phyloP scores from a whole-genome alignment of 2,329 filamentous ascomycete genomes.

The Alternaria brassicae region DNA sequence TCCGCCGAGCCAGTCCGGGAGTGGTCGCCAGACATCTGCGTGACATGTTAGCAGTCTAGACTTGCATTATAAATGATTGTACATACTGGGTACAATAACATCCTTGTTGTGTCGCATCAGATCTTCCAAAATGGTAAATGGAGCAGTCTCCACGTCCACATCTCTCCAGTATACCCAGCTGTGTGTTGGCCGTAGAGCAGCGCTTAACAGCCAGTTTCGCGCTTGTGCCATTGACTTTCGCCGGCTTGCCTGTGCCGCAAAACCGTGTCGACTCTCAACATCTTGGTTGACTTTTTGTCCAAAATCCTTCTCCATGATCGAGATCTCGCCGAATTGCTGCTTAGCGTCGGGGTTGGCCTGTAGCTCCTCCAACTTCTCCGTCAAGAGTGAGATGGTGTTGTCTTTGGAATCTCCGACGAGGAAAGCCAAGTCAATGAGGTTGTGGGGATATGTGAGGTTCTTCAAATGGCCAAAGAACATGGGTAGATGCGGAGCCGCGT shows the following conservation, averaged over 20 bases:
- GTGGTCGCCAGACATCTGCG: conserved; percentile 88
- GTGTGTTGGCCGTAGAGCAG: conserved; percentile 90
- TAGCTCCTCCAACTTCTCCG: conserved; percentile 75
- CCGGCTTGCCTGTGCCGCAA: conserved; percentile 90
- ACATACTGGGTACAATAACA: conserved; percentile 90
- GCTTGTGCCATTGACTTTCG: conserved; percentile 98
- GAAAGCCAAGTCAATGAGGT: conserved; percentile 95
- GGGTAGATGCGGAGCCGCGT: conserved; percentile 86
- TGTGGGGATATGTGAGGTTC: conserved; percentile 97
- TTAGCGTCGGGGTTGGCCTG: conserved; percentile 81
- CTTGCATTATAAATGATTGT: not conserved
- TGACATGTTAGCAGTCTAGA: conserved; percentile 25
- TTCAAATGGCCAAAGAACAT: conserved; percentile 99
- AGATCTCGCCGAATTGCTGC: conserved; percentile 92
- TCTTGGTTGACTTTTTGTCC: conserved; percentile 98
- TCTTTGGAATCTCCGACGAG: conserved; percentile 98
- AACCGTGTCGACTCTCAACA: conserved; percentile 95
- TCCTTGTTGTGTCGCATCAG: conserved; percentile 99
- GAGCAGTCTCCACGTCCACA: conserved; percentile 96
- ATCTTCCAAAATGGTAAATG: conserved; percentile 95
- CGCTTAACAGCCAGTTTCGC: conserved; percentile 94
- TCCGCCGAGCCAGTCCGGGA: conserved; percentile 97
- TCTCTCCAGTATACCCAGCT: conserved; percentile 99
- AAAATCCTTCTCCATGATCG: conserved; percentile 98
- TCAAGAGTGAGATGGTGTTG: conserved; percentile 78